Base-by-base conservation (phyloP, 805 yeast species). In the Monosporozyma siamensis region DNA sequence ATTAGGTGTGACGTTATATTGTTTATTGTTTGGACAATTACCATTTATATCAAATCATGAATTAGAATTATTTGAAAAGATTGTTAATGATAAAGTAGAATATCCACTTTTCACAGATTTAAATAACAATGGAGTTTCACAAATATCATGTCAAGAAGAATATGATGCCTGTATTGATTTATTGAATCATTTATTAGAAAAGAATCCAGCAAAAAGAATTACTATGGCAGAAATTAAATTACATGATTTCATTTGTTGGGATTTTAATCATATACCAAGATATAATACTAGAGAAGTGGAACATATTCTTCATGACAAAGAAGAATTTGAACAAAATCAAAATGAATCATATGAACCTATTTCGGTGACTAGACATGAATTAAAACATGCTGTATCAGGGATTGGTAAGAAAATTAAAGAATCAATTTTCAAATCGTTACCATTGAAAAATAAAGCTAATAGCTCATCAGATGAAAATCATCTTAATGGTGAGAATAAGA, bases 31-130 rank as follows among this genome's bases (percentile, higher is more conserved):
- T 65, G 98, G 98, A 10, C 70, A 73, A 47, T 74, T 92, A 34
- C 98, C 98, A 2, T 92, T 90, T 59, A 77, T 80, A 56, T 79
- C 85, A 24, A 96, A 89, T 54, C 89, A 75, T 63, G 94, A 83
- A 45, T 42, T 63, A 38, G 53, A 55, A 43, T 68, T 92, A 42
- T 89, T 90, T 61, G 82, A 82, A 44, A 88, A 80, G 11, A 92
- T 92, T 50, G 84, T 78, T 34, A 75, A 76, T 42, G 73, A 78
- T 30, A 68, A 67, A 2, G 62, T 85, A 21, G 64, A 63, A 40
- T 77, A 80, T 47, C 95, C 95, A 0, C 54, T 46, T 55, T 65
- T 48, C 40, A 51, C 49, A 20, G 51, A 48, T 20, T 41, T 65
- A 54, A 49, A 42, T 45, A 45, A 49, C 7, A 55, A 59, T 14